Evolutionary conservation across 164 flowering plant genomes (phyloP), one percentile per base, ranked within the genome.

Genomic region (Berberis thunbergii): DNA sequence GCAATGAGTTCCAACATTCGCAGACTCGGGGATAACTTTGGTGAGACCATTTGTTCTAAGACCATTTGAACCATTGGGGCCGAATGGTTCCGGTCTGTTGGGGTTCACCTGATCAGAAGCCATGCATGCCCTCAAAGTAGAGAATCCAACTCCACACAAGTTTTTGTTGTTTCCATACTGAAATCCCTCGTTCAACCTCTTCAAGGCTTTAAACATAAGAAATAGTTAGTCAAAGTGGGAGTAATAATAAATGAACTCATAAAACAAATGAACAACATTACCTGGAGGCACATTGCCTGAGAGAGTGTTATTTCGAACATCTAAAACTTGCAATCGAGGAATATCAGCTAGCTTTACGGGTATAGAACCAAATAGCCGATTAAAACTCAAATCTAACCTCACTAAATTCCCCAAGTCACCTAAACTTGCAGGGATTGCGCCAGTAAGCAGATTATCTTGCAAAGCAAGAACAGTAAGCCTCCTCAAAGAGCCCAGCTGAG

Each of bases 201-300:
- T 83, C 72, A 93, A 61, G 74, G 78, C 98, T 89, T 46, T 74
- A 78, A 9, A 62, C 12, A 52, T 52, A 52, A 52, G n/a, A 10
- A 52, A 52, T 6, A 10, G 11, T 26, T 26, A 50, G 10, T 4
- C 4, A 9, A 52, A 52, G 13, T 10, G 3, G 54, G 54, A 7
- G 4, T 2, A 48, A 12, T 41, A 45, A 38, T 26, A 60, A 40
- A 2, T 3, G 57, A 64, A 50, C 43, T 45, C 11, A 3, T 42
- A 46, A 45, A 13, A 39, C 38, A 39, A 40, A 49, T 50, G 7
- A 54, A n/a, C 43, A 13, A 9, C 45, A 42, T 41, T 79, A 91
- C 99, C 97, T 50, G 77, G 61, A 64, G 99, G 92, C n/a, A 91
- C 88, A 72, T 64, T 77, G 61, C 99, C 99, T 1, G 97, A 89